Conservation (phyloP, 345 rosid genomes). For the Citrus unshiu region DNA sequence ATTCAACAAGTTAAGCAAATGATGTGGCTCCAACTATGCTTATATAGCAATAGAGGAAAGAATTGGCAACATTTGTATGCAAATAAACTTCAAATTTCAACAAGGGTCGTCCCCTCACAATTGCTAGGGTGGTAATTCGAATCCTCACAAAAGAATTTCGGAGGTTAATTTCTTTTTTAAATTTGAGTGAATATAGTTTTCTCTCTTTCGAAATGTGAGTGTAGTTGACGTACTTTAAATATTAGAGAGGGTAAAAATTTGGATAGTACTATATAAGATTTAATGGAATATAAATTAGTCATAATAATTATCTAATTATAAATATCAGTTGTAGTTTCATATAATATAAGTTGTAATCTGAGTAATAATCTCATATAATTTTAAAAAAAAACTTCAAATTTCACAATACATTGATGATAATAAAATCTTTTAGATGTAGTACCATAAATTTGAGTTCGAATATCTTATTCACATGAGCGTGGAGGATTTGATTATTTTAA, state of each 20-base stretch:
- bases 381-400: too few relatives aligned
- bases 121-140: fast-evolving
- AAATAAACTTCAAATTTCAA: too few relatives aligned
- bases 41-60: not conserved
- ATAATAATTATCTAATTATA: fast-evolving
- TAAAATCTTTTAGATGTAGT: too few relatives aligned
- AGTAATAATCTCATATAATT: fast-evolving
- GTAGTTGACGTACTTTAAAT: fast-evolving
- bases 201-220: fast-evolving
- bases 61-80: too few relatives aligned
- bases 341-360: fast-evolving
- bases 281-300: fast-evolving
- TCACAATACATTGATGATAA: too few relatives aligned
- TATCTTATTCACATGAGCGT: too few relatives aligned
- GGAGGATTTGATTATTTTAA: too few relatives aligned
- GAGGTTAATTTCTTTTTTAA: fast-evolving
- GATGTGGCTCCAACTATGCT: not conserved
- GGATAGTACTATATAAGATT: fast-evolving
- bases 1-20: not conserved
- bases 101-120: fast-evolving
- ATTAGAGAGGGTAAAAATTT: too few relatives aligned
- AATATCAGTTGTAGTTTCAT: too few relatives aligned
- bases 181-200: fast-evolving
- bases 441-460: not conserved
- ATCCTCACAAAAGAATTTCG: fast-evolving